Evolutionary conservation across 2,329 filamentous ascomycete species (phyloP), one percentile per base, ranked within the genome.

Genomic region (Neonectria faginata): DNA sequence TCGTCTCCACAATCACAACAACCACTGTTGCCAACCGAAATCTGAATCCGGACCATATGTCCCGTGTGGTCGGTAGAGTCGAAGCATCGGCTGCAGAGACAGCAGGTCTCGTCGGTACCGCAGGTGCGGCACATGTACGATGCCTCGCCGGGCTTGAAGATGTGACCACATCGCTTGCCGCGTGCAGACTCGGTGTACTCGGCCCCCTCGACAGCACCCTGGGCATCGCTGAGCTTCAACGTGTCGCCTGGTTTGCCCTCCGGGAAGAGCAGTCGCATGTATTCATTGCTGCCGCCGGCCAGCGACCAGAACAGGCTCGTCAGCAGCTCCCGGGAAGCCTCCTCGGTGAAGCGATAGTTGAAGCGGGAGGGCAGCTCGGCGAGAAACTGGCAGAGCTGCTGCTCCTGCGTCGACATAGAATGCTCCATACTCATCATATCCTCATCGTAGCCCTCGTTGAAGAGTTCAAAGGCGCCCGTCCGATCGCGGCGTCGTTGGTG

Each of bases 1-100:
- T 91, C 89, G 76, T 99, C 96, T 64, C 96, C 96, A 76, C 96
- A 99, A 79, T 99, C 96, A 79, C 96, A 99, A 81, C 97, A 98
- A 48, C 95, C 95, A 75, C 92, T 96, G 76, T 97, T 97, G 7
- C 95, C 95, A 2, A 92, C 89, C 1, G 94, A 97, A 51, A 97
- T 89, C 62, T 87, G 92, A 63, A 99, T 93, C 74, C 92, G 91
- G 60, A 98, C 94, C 82, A 93, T 92, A 79, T 99, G 96, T 12
- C 91, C 94, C 11, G 93, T 91, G 79, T 99, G 96, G 75, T 99
- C 95, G 42, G 95, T 98, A 27, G 94, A 89, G 75, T 98, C 93
- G 77, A 97, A 99, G 81, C 96, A 99, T 70, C 91, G 90, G 74
- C 92, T 93, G 81, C 96, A 99, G 16, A 99, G 86, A 54, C 96